Percentiles rank a stretch among this genome's conserved stretches.
Evolutionary conservation across 1,139 yeast genomes (phyloP).

Genomic region (Blastobotrys proliferans): DNA sequence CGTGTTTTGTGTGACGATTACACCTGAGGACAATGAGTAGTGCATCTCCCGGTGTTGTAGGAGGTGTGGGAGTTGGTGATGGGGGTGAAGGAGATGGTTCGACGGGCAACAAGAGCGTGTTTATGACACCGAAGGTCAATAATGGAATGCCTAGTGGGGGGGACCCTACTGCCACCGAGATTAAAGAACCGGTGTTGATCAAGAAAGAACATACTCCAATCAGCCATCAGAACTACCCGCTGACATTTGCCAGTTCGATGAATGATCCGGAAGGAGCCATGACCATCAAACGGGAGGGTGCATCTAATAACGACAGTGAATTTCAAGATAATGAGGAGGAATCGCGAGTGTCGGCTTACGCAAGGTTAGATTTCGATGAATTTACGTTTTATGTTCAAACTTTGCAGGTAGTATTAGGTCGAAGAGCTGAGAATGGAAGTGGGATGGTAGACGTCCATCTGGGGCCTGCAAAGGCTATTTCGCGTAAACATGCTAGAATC

Average conservation of each 20-base stretch:
- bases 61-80: too few relatives aligned
- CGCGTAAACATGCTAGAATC: conserved; percentile 89
- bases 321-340: conserved; percentile 11
- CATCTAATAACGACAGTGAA: conserved; percentile 3
- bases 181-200: conserved; percentile 9
- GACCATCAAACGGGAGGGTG: neutral
- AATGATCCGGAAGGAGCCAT: too few relatives aligned
- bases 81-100: too few relatives aligned
- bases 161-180: conserved; percentile 9
- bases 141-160: neutral
- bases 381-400: conserved; percentile 95
- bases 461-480: conserved; percentile 86
- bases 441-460: conserved; percentile 85
- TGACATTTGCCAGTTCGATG: conserved; percentile 14
- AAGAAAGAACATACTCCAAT: neutral
- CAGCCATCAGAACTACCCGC: conserved; percentile 14
- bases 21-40: too few relatives aligned
- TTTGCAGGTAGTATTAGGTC: conserved; percentile 84
- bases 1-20: too few relatives aligned
- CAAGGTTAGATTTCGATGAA: conserved; percentile 86
- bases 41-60: conserved; percentile 15
- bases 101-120: neutral
- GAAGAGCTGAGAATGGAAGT: conserved; percentile 68
- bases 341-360: conserved; percentile 75
- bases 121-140: conserved; percentile 12